Evolutionary conservation across 495 filamentous ascomycete genomes (phyloP), one percentile per base, ranked within the genome.

Genomic region (Penicillium manginii): DNA sequence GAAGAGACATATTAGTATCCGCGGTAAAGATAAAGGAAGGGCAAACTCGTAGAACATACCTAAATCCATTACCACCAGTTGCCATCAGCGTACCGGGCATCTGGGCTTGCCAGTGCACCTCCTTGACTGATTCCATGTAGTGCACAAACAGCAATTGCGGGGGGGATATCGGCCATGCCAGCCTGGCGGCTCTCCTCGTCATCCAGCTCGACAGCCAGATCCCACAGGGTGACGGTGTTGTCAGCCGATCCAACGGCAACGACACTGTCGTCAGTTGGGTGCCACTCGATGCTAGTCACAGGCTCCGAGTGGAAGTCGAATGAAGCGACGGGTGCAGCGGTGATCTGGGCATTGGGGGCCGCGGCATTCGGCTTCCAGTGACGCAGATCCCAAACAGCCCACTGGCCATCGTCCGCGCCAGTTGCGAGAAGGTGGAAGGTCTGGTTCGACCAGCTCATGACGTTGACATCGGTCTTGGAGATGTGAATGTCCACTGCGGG

Each of bases 231-330:
- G 22, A 97, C 82, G 10, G 93, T 96, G 69, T 92, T 93, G 71
- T 98, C 94, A 17, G 92, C 94, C 2, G 91, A 91, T 9, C 90
- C 93, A 18, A 97, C 92, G 7, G 91, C 90, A 15, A 98, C 86
- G 55, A 97, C 93, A 71, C 88, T 92, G 75, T 98, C 93, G 62
- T 98, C 94, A 3, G 89, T 90, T 15, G 94, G 94, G 74, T 98
- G 93, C 92, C 96, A 98, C 75, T 98, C 93, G 21, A 98, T 82
- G 68, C 89, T 91, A 15, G 94, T 98, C 66, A 98, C 91, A 58
- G 96, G 93, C 72, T 96, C 90, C 72, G 90, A 91, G 77, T 98
- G 94, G 81, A 96, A 97, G 63, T 86, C 83, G 74, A 97, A 98
- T 32, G 86, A 88, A 2, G 94, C 94, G 2, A 96, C 90, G 4